These are phyloP conservation scores for Rhynchospora pubera DNA, from an alignment of 176 grass and related monocot species.

Conservation along the genomic window DNA sequence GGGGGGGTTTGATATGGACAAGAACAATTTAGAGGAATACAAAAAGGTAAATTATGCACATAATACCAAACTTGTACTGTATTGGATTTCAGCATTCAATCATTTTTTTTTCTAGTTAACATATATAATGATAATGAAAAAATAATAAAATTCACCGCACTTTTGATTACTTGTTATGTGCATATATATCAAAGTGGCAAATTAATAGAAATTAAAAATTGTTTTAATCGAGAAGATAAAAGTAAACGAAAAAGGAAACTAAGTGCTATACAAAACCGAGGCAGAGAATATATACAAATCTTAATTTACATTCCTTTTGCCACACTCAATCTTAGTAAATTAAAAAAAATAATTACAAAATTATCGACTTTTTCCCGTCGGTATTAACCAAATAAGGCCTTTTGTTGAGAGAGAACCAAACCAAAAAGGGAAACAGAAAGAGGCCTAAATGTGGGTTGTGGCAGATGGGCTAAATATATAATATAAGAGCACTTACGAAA, in stretches of 20 bases:
- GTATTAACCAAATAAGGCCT: background rate
- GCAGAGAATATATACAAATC: background rate
- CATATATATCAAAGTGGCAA: background rate
- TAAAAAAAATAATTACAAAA: background rate
- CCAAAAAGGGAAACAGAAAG: background rate
- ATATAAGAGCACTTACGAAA: background rate
- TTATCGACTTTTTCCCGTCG: background rate
- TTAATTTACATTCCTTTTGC: background rate
- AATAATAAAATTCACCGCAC: too few relatives aligned
- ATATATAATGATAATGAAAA: background rate
- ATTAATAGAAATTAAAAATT: background rate
- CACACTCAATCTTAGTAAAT: background rate
- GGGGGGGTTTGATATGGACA: background rate
- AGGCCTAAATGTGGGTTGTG: constrained; percentile 8
- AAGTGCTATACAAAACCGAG: too few relatives aligned
- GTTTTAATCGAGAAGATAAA: too few relatives aligned
- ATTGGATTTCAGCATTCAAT: background rate
- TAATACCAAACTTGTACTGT: background rate
- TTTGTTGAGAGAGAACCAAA: background rate
- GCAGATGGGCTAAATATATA: background rate
- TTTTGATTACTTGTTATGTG: too few relatives aligned
- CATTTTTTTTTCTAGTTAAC: background rate
- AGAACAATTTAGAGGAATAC: background rate
- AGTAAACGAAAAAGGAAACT: too few relatives aligned
- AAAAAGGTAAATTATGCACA: background rate